Conservation (phyloP, 345 rosid species). For the Citrus australasica region DNA sequence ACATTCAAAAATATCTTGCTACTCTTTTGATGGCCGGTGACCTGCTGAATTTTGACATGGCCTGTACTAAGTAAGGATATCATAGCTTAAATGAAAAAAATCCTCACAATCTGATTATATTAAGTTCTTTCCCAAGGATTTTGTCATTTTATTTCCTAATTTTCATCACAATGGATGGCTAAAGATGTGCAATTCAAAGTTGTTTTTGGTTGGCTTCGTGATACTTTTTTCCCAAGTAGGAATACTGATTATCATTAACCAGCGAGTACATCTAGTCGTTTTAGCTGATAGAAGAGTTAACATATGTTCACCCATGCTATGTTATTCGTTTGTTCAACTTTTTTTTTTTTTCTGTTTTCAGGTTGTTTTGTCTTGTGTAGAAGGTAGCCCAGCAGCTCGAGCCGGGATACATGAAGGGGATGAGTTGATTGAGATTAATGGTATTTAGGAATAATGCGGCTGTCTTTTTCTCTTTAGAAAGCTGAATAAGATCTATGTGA, state of each 20-base stretch:
- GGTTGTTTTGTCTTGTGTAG: conserved; percentile 80
- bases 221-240: background rate
- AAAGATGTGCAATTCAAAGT: background rate
- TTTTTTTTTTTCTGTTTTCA: conserved; percentile 30
- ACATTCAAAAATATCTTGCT: background rate
- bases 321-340: background rate
- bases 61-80: background rate
- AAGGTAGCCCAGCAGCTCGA: conserved; percentile 89
- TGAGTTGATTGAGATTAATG: conserved; percentile 84
- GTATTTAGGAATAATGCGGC: conserved; percentile 30
- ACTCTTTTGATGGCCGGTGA: background rate
- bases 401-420: conserved; percentile 86
- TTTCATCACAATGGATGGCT: background rate
- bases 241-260: background rate
- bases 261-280: background rate
- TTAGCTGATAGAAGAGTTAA: background rate
- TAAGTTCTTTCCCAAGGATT: background rate
- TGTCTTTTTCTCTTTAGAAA: background rate
- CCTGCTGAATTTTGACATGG: background rate
- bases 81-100: background rate
- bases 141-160: background rate
- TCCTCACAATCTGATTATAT: background rate
- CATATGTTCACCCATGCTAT: background rate
- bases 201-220: background rate
- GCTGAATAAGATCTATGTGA: background rate